Percentiles rank a stretch among this genome's conserved stretches.
Conservation (phyloP, 1,284 basidiomycete species). For the Sporisorium exsertum region DNA sequence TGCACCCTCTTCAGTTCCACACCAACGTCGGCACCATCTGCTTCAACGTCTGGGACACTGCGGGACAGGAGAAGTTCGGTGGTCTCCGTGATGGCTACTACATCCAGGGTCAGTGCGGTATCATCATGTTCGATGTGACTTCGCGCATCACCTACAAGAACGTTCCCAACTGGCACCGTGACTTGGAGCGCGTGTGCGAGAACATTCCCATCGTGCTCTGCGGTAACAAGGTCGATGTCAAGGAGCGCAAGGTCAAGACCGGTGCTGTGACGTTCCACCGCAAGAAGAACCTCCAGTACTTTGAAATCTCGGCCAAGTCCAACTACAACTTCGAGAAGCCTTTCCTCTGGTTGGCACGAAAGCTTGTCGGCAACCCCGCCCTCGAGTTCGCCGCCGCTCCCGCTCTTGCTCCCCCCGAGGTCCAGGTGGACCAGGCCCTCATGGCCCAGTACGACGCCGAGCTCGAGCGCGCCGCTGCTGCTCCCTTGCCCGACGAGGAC, state of each 20-base stretch:
- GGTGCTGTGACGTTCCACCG: constrained; percentile 98
- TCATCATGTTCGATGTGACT: constrained; percentile 99
- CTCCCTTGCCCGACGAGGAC: constrained; percentile 73
- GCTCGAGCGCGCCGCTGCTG: constrained; percentile 74
- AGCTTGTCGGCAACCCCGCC: constrained; percentile 89
- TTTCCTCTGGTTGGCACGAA: constrained; percentile 98
- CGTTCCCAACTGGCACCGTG: constrained; percentile 99
- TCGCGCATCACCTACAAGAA: constrained; percentile 99
- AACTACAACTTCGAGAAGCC: constrained; percentile 99
- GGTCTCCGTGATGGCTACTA: constrained; percentile 69
- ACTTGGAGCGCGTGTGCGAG: constrained; percentile 99
- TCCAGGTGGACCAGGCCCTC: constrained; percentile 82
- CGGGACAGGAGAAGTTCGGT: constrained; percentile 97
- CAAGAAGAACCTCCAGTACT: constrained; percentile 99
- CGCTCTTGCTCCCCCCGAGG: constrained; percentile 94
- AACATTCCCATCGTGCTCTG: constrained; percentile 99
- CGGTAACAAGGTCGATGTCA: constrained; percentile 99
- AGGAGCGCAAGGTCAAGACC: constrained; percentile 99
- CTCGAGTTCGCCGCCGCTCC: constrained; percentile 98
- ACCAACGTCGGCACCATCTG: constrained; percentile 99
- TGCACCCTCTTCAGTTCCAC: constrained; percentile 93
- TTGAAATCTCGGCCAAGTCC: constrained; percentile 99
- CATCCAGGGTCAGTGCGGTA: constrained; percentile 89
- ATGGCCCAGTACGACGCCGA: constrained; percentile 88
- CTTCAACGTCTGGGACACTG: constrained; percentile 99